Evolutionary conservation across 2,329 filamentous ascomycete genomes (phyloP).

Genomic region (Hymenoscyphus infarciens): DNA sequence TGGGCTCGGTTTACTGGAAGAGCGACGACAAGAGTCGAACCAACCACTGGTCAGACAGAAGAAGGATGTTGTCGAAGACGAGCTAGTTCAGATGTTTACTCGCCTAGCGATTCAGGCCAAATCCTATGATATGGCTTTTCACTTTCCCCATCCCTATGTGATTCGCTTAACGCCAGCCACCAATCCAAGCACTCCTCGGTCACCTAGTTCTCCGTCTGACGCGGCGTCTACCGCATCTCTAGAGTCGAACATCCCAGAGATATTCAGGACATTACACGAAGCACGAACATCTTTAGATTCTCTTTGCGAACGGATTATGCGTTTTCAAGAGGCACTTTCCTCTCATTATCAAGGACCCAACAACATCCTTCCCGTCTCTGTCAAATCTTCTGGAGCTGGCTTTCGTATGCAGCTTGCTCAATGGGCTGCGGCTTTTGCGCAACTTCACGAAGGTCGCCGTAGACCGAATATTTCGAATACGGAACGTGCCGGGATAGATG

Average conservation of each 20-base stretch:
- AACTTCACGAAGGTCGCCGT: constrained; percentile 47
- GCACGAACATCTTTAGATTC: constrained; percentile 55
- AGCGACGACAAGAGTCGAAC: constrained; percentile 46
- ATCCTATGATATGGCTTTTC: constrained; percentile 66
- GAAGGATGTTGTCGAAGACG: constrained; percentile 40
- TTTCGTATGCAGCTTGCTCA: constrained; percentile 49
- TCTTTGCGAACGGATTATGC: constrained; percentile 53
- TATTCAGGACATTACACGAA: constrained; percentile 49
- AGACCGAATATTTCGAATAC: constrained; percentile 46
- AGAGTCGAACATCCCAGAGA: constrained; percentile 26
- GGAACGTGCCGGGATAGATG: constrained; percentile 56
- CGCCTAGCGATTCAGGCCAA: constrained; percentile 63
- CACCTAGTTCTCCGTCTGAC: constrained; percentile 44
- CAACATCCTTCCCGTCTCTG: constrained; percentile 42
- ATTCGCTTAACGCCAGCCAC: constrained; percentile 46
- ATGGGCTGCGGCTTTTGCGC: constrained; percentile 56
- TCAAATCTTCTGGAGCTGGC: constrained; percentile 34
- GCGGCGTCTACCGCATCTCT: constrained; percentile 24
- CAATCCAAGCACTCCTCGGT: constrained; percentile 23
- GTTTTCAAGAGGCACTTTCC: constrained; percentile 56
- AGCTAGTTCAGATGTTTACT: constrained; percentile 61
- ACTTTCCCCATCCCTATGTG: constrained; percentile 60
- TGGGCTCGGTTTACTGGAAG: constrained; percentile 53
- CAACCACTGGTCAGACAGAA: constrained; percentile 28
- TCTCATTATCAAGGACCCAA: constrained; percentile 42